phyloP scores from a whole-genome alignment of 805 yeast genomes.

The Saccharomyces jurei region DNA sequence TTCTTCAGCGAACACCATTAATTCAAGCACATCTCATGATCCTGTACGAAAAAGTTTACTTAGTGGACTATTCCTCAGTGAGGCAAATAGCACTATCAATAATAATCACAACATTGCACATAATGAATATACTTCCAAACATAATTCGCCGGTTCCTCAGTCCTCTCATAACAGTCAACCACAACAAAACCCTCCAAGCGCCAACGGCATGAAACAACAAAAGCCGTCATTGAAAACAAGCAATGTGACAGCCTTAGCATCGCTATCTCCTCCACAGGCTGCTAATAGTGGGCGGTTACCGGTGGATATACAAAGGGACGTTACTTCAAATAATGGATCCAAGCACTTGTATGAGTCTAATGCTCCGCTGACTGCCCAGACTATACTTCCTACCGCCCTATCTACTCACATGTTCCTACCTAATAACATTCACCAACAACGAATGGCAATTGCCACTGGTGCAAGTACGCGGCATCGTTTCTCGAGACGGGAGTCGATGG shows the following conservation, averaged over 20 bases:
- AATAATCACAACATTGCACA: neutral
- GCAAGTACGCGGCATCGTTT: neutral
- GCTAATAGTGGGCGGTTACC: neutral
- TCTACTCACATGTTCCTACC: slow-evolving; percentile 57
- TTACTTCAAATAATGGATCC: neutral
- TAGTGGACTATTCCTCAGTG: slow-evolving; percentile 26
- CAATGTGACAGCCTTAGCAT: slow-evolving; percentile 23
- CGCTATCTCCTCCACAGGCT: slow-evolving; percentile 22
- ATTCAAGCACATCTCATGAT: slow-evolving; percentile 10
- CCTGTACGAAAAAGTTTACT: slow-evolving; percentile 22
- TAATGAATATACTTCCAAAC: neutral
- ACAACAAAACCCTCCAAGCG: neutral
- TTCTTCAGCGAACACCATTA: neutral
- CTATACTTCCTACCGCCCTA: slow-evolving; percentile 50
- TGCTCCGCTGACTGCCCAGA: slow-evolving; percentile 54
- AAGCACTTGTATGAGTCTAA: slow-evolving; percentile 37
- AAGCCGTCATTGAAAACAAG: slow-evolving; percentile 16
- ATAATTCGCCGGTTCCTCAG: neutral
- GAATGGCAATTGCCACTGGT: slow-evolving; percentile 15
- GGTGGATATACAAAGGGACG: neutral
- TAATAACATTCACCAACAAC: slow-evolving; percentile 31
- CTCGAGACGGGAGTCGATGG: slow-evolving; percentile 25
- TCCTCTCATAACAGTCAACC: neutral
- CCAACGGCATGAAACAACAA: neutral
- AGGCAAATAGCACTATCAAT: slow-evolving; percentile 3